Conservation (phyloP, 192 early-diverging fungal genomes). For the Neocallimastix lanati region DNA sequence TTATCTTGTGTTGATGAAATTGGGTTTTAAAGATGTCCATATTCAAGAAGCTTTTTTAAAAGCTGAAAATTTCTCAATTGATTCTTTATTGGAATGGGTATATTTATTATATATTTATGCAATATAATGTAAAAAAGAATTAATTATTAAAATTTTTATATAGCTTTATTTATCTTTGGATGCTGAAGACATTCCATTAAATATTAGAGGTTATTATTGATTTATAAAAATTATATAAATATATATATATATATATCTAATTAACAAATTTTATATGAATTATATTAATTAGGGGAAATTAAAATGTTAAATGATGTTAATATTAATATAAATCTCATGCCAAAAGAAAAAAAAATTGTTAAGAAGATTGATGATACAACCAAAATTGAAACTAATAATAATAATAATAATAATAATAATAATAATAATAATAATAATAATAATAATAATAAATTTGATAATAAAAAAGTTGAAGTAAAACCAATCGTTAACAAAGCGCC, state of each 20-base stretch:
- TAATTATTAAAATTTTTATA: background rate
- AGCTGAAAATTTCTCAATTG: background rate
- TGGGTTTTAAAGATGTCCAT: background rate
- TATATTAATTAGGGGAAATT: background rate
- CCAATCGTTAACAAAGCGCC: background rate
- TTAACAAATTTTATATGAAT: background rate
- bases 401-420: background rate
- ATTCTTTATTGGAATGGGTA: background rate
- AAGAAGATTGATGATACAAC: background rate
- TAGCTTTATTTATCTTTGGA: background rate
- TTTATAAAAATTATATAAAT: too few relatives aligned
- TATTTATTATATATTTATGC: too few relatives aligned
- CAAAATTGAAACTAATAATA: background rate
- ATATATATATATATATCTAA: too few relatives aligned
- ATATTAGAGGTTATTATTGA: background rate
- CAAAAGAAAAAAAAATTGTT: background rate
- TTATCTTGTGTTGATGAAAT: background rate
- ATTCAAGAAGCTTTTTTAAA: background rate
- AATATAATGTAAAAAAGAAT: background rate
- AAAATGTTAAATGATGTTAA: background rate
- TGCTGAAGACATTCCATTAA: background rate
- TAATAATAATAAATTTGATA: background rate
- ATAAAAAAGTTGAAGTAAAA: background rate
- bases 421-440: background rate
- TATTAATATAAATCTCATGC: background rate